Evolutionary conservation across 768 basidiomycete genomes (phyloP).

Genomic region (Boletellus sp.): DNA sequence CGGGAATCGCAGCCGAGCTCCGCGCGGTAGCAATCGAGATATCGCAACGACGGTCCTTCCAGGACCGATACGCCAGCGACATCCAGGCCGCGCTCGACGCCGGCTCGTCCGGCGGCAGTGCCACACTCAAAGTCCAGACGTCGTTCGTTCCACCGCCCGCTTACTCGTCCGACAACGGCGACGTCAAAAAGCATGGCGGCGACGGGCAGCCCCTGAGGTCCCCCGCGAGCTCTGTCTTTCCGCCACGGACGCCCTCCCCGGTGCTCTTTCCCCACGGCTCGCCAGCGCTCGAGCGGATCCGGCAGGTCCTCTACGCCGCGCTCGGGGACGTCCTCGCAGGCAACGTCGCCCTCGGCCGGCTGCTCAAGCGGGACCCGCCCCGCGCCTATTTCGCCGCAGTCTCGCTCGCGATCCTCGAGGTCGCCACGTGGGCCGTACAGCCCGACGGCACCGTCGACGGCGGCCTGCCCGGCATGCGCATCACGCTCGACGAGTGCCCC

Average conservation of each 20-base stretch:
- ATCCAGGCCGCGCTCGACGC: constrained; percentile 78
- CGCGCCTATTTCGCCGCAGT: constrained; percentile 81
- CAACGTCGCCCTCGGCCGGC: constrained; percentile 47
- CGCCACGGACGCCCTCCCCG: constrained; percentile 44
- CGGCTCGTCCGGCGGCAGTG: constrained; percentile 37
- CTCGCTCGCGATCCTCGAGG: constrained; percentile 66
- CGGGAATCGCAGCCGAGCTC: constrained; percentile 74
- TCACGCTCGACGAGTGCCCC: constrained; percentile 64
- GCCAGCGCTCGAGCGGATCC: constrained; percentile 70
- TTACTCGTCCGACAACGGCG: constrained; percentile 32
- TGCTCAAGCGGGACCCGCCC: constrained; percentile 60
- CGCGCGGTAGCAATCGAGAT: constrained; percentile 85
- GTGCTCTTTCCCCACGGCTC: constrained; percentile 38
- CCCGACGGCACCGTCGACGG: constrained; percentile 45
- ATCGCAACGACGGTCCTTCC: constrained; percentile 78
- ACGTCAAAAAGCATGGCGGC: not conserved
- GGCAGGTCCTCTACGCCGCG: constrained; percentile 83
- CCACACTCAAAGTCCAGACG: constrained; percentile 42
- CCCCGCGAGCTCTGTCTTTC: constrained; percentile 31
- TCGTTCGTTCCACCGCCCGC: constrained; percentile 70
- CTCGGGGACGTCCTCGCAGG: constrained; percentile 66
- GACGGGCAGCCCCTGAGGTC: not conserved
- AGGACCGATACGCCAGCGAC: constrained; percentile 70
- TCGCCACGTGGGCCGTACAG: constrained; percentile 50
- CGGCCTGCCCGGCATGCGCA: constrained; percentile 48